Evolutionary conservation across 352 stramenopile genomes (phyloP), one percentile per base, ranked within the genome.

Genomic region (Pythium vanterpoolii): DNA sequence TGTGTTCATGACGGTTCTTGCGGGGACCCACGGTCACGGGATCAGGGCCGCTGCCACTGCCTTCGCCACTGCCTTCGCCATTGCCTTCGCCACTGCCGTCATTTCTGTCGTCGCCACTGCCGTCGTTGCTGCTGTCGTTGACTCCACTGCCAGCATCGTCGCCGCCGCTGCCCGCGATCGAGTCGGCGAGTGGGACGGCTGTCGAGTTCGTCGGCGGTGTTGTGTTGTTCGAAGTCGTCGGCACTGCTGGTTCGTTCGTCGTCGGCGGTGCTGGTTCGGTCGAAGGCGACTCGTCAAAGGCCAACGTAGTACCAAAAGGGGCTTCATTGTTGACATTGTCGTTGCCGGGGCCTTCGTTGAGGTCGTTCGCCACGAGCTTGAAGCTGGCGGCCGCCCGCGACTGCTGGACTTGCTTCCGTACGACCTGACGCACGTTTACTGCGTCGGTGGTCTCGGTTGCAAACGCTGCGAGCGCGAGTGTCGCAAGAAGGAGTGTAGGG

Each of bases 391-490:
- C 3, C 5, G 16, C 19, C 14, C 14, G 23, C 51, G 28, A 28
- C 5, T 23, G 27, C 47, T 54, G 11, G 18, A 43, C 49, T 14
- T 56, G 31, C 51, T 59, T 59, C 6, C 34, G 34, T 18, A 50
- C 39, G 18, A 47, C 3, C 8, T 24, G 50, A 11, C 36, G 50
- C 33, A 33, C 48, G 13, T 36, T 19, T 21, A 21, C 21, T 21
- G 48, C 33, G 48, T 44, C n/a, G 14, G 46, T 40, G n/a, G 53
- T 6, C 2, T 56, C 56, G 19, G 46, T 30, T 14, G 56, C 51
- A 5, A 64, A 42, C 16, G 48, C 36, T 3, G 49, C 59, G 28
- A 66, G 30, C 43, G 59, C 59, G 33, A 66, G 49, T 42, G 59
- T 50, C 18, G 34, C 43, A 26, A 66, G 43, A 2, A 66, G 7